Percentiles rank a stretch among this genome's conserved stretches.
phyloP scores from a whole-genome alignment of 768 basidiomycete species.

The Gymnopilus dilepis region DNA sequence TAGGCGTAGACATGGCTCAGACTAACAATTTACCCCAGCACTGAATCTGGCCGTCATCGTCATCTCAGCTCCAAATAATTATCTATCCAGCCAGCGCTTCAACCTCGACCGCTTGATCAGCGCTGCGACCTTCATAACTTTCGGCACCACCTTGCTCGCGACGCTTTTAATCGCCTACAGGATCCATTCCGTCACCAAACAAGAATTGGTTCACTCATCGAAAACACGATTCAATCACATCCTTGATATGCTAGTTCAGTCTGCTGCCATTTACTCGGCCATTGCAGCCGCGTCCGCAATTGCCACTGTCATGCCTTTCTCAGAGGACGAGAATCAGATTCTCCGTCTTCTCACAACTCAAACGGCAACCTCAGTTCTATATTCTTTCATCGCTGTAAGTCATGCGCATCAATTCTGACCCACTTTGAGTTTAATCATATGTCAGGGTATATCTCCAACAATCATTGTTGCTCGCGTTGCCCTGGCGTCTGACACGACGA shows the following conservation, averaged over 20 bases:
- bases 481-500: not conserved
- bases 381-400: not conserved
- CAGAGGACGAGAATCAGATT: no score
- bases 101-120: not conserved
- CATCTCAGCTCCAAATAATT: not conserved
- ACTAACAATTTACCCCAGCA: not conserved
- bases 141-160: not conserved
- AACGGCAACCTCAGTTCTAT: not conserved
- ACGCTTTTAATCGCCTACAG: constrained; percentile 1
- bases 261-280: not conserved
- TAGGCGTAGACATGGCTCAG: not conserved
- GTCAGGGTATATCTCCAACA: not conserved
- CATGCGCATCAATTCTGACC: not conserved
- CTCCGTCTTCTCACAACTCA: not conserved
- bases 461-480: constrained; percentile 5
- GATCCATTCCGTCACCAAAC: not conserved
- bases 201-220: not conserved
- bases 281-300: not conserved
- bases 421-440: not conserved
- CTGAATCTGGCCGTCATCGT: not conserved
- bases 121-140: not conserved
- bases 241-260: not conserved
- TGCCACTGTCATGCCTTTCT: not conserved
- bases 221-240: not conserved
- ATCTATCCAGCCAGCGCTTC: not conserved